Conservation (phyloP, 371 early-diverging fungal species). For the Coemansia sp. region DNA sequence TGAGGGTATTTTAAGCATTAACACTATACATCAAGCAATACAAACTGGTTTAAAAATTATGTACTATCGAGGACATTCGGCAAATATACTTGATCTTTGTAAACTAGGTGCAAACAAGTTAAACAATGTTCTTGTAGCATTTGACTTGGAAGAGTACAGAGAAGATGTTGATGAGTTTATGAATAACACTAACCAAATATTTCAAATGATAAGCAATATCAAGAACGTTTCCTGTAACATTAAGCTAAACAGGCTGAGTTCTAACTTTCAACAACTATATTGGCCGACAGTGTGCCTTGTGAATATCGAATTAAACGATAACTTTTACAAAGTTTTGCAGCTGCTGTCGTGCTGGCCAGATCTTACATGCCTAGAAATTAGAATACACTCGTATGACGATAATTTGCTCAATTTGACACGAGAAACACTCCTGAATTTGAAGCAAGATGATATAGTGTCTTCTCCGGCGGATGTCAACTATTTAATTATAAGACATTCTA, state of each 20-base stretch:
- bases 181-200: background rate
- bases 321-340: background rate
- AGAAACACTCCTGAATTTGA: background rate
- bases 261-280: background rate
- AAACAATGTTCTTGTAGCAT: background rate
- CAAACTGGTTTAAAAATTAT: background rate
- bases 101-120: background rate
- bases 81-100: background rate
- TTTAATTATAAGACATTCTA: background rate
- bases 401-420: background rate
- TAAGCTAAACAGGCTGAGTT: background rate
- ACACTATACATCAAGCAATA: background rate
- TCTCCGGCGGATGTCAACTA: background rate
- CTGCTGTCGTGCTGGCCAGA: background rate
- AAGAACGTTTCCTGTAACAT: background rate
- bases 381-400: background rate
- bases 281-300: background rate
- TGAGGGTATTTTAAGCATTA: background rate
- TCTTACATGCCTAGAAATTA: background rate
- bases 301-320: background rate
- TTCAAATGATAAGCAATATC: background rate
- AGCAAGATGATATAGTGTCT: background rate
- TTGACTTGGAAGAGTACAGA: background rate
- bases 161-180: background rate
- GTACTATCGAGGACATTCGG: background rate